Base-by-base conservation (phyloP, 331 rosid genomes). In the Rhamnella rubrinervis region DNA sequence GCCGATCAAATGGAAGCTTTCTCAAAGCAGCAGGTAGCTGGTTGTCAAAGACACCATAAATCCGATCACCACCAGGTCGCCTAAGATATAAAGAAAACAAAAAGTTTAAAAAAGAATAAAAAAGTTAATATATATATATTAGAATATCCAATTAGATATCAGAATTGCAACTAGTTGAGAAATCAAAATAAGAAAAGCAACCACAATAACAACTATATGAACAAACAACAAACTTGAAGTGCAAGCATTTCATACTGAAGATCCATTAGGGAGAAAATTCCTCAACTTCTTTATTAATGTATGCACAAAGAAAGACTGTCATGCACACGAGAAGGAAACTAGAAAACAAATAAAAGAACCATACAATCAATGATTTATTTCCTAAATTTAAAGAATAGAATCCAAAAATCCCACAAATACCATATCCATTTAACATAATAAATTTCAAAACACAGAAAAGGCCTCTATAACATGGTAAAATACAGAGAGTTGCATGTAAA, bases 21-120 rank as follows among this genome's bases (percentile, higher is more conserved):
- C 87, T 84, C 70, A 93, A 83, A 23, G 98, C 98, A 84, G 98
- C 91, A 47, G 98, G 98, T 64, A 93, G 96, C 81, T 93, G 98
- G 83, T 93, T 84, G 83, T 93, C 98, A 59, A 93, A 93, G 67
- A 93, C 96, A 38, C 89, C 87, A 71, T 91, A 93, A 72, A 93
- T 84, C 71, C 96, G 83, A 80, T 93, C 98, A 78, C 98, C 98
- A 68, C 98, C 98, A 0, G 97, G 78, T 52, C 98, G 92, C 85
- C 98, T 93, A 76, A 17, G 14, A 18, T 6, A 4, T 4, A 49
- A 49, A 49, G 18, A 49, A 18, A 14, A 53, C 19, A n/a, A 53
- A 53, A 15, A 16, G 5, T 16, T 15, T 17, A 68, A 20, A 26
- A n/a, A 17, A 23, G 55, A 51, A 62, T 31, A 35, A 25, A 64